Percentiles rank a stretch among this genome's conserved stretches.
Conservation (phyloP, 306 rosid genomes). For the Quercus engelmannii region DNA sequence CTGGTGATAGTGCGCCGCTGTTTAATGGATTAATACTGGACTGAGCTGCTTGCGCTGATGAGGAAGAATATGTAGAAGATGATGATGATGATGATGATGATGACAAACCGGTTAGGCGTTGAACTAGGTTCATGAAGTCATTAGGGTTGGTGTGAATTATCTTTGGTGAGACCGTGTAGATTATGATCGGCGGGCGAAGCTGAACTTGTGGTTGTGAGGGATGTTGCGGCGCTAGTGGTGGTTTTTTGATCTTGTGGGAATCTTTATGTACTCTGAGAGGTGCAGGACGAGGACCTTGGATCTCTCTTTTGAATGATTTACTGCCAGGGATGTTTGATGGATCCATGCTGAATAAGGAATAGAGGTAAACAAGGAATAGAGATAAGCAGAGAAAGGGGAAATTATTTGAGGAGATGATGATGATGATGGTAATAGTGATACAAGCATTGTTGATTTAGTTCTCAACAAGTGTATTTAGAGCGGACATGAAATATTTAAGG, state of each 20-base stretch:
- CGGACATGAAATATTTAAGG: conserved; percentile 22
- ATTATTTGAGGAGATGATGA: too few relatives aligned
- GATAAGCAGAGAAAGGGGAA: background rate
- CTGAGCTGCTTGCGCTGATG: background rate
- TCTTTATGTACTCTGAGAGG: conserved; percentile 67
- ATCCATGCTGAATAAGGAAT: conserved; percentile 25
- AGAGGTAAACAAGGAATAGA: background rate
- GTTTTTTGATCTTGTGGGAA: conserved; percentile 72
- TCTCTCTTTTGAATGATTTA: conserved; percentile 66
- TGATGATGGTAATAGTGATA: background rate
- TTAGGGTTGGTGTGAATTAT: conserved; percentile 72
- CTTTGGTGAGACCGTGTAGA: conserved; percentile 81
- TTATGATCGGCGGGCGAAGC: conserved; percentile 64
- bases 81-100: conserved; percentile 12
- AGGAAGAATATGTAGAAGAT: conserved; percentile 12
- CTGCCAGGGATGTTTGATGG: conserved; percentile 27
- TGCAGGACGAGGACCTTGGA: conserved; percentile 77
- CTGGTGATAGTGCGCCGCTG: conserved; percentile 40
- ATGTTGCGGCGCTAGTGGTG: conserved; percentile 53
- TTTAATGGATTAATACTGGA: conserved; percentile 11
- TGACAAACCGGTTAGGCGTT: conserved; percentile 68
- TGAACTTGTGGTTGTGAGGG: conserved; percentile 24
- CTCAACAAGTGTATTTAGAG: conserved; percentile 7
- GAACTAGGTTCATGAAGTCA: conserved; percentile 77
- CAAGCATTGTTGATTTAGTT: conserved; percentile 14